Evolutionary conservation across 23 red algal species (phyloP).

Genomic region (Gracilaria caudata): DNA sequence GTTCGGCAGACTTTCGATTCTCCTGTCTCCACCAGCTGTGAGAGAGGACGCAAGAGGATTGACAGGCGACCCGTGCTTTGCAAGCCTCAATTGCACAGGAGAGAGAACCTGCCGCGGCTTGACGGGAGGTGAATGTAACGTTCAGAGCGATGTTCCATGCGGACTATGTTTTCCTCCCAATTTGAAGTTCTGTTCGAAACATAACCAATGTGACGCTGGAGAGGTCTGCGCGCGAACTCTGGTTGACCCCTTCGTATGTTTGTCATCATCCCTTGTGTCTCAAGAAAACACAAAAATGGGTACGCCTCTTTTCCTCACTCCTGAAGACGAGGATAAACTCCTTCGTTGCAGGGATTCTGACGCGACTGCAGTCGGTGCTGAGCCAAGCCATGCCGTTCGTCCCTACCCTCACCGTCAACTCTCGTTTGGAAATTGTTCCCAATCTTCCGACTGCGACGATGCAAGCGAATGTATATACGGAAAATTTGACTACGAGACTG

Average conservation of each 20-base stretch:
- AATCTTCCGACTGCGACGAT: not conserved
- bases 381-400: not conserved
- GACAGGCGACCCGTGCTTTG: slow-evolving; percentile 5
- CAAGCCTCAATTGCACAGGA: not conserved
- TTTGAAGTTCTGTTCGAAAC: slow-evolving; percentile 2
- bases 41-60: not conserved
- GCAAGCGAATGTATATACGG: not conserved
- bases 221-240: not conserved
- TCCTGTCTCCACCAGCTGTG: not conserved
- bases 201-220: not conserved
- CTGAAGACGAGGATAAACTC: not conserved
- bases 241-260: not conserved
- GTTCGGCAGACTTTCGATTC: not conserved
- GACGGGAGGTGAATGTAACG: not conserved
- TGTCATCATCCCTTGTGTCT: not conserved
- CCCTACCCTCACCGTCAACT: not conserved
- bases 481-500: slow-evolving; percentile 2
- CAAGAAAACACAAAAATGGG: slow-evolving; percentile 6
- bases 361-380: not conserved
- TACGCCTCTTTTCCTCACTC: not conserved
- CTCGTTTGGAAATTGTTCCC: not conserved
- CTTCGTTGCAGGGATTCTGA: not conserved
- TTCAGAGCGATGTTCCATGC: slow-evolving; percentile 5
- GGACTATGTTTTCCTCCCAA: not conserved
- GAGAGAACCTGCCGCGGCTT: not conserved